Base-by-base conservation (phyloP, 352 stramenopile species). In the Pythium phragmiticola region DNA sequence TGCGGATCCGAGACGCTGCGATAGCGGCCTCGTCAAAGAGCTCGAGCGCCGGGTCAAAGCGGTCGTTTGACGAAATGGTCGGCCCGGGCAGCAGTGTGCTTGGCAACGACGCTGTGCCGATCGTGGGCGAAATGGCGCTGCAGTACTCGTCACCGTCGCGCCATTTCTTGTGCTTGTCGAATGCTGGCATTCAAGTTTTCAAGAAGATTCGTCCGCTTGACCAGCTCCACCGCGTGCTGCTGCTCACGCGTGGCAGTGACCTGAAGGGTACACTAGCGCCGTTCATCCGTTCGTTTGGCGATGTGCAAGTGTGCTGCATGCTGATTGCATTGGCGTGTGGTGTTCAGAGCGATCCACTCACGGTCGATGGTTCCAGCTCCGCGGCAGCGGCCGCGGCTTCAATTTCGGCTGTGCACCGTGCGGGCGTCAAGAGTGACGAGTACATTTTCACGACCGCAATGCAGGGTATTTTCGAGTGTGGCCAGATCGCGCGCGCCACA, bases 131-230 rank as follows among this genome's bases (percentile, higher is more conserved):
- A 54, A 89, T 96, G 72, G 83, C 87, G n/a, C 72, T 85, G 2
- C 90, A 96, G 78, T 91, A 89, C 53, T 92, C 80, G 9, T 73
- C 90, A 33, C 82, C 85, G 30, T 83, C 84, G 41, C 80, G 89
- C 23, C 86, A 94, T 58, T 91, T 97, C 60, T 55, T 97, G 26
- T 94, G 87, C 39, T 65, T 97, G 28, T 96, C 87, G 12, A 93
- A 87, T 51, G 68, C 80, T 0, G 88, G 88, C 19, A 89, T 97
- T 68, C 89, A 97, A 67, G 77, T 95, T 17, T 92, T 96, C 62
- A 89, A 92, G 68, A 97, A 97, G 69, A 84, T 96, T 41, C 82
- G 90, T 4, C 90, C 90, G 9, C 77, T 96, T 21, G 90, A 97
- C 59, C 79, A 96, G 49, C 70, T 97, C 33, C 87, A 94, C 50